phyloP scores from a whole-genome alignment of 179 eudicot genomes.

The Drosera spatulata region DNA sequence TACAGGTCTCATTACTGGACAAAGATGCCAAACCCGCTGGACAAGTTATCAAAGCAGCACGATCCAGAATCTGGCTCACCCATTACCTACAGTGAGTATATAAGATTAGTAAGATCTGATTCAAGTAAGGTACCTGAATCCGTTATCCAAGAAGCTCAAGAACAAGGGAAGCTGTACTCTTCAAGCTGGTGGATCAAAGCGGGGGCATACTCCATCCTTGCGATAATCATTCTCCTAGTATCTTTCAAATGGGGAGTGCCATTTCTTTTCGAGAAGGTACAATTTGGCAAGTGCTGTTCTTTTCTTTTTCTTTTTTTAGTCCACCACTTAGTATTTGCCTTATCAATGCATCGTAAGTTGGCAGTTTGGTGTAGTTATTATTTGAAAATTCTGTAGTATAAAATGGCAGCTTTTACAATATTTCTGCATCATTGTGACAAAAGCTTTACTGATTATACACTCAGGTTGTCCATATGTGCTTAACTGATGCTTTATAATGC shows the following conservation, averaged over 20 bases:
- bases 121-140: constrained; percentile 30
- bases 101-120: constrained; percentile 45
- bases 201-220: constrained; percentile 23
- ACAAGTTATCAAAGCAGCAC: constrained; percentile 17
- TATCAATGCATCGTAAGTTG: no score
- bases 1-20: constrained; percentile 11
- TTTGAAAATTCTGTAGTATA: no score
- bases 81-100: constrained; percentile 49
- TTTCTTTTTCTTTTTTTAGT: no score
- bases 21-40: constrained; percentile 39
- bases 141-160: constrained; percentile 21
- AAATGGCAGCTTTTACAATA: no score
- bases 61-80: constrained; percentile 21
- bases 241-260: constrained; percentile 85
- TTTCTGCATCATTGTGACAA: no score
- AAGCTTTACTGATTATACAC: no score
- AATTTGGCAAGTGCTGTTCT: background rate
- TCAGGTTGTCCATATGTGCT: no score
- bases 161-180: constrained; percentile 19
- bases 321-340: no score
- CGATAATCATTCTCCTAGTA: constrained; percentile 25
- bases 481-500: background rate
- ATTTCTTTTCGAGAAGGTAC: constrained; percentile 76
- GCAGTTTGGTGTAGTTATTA: no score
- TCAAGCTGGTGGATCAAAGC: constrained; percentile 70